These are phyloP conservation scores for Pyricularia grisea DNA, from an alignment of 2,329 filamentous ascomycete species.

Conservation along the genomic window DNA sequence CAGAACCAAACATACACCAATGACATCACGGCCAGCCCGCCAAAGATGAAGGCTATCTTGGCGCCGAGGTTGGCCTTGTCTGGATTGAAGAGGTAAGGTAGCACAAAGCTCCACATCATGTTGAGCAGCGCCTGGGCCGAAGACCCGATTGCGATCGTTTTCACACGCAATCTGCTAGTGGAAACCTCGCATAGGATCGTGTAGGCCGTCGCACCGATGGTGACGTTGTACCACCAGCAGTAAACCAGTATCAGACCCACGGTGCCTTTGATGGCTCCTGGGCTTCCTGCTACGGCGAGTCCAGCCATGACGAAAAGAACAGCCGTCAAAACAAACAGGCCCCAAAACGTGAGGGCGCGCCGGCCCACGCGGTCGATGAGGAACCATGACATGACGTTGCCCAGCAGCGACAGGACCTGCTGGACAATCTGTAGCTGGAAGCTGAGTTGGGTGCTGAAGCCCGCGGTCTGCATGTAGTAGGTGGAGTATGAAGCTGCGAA, in stretches of 20 bases:
- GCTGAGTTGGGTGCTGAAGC: constrained; percentile 23
- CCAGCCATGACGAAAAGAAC: constrained; percentile 29
- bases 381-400: constrained; percentile 29
- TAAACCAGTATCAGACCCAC: constrained; percentile 19
- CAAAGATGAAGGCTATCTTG: constrained; percentile 26
- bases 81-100: constrained; percentile 14
- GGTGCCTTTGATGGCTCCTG: constrained; percentile 6
- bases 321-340: constrained; percentile 22
- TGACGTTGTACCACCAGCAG: constrained; percentile 23
- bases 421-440: constrained; percentile 30
- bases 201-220: constrained; percentile 26
- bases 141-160: constrained; percentile 26
- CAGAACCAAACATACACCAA: constrained; percentile 29
- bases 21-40: constrained; percentile 16
- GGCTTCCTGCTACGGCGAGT: constrained; percentile 15
- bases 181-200: constrained; percentile 25
- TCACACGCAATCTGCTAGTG: constrained; percentile 22
- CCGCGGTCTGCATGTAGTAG: constrained; percentile 32
- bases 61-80: constrained; percentile 20
- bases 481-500: constrained; percentile 28
- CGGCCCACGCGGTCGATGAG: constrained; percentile 27
- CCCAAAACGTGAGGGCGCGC: constrained; percentile 23
- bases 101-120: constrained; percentile 11
- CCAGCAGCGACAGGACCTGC: constrained; percentile 26
- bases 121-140: constrained; percentile 19